Conservation (phyloP, 768 basidiomycete genomes). For the Phaffia australis region DNA sequence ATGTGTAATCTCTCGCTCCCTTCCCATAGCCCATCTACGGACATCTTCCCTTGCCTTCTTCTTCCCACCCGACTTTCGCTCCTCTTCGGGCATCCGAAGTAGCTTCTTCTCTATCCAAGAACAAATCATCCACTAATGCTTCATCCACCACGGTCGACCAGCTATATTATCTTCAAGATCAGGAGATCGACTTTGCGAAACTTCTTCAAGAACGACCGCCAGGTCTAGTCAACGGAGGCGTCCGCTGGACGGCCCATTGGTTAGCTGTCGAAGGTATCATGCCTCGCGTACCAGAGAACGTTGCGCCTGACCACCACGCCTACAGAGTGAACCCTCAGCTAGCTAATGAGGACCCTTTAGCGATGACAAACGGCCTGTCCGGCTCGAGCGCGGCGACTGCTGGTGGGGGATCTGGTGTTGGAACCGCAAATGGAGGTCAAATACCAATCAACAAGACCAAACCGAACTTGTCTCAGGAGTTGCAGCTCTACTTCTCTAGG, state of each 20-base stretch:
- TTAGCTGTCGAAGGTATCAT: conserved; percentile 96
- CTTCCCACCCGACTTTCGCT: conserved; percentile 39
- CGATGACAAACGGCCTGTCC: neutral
- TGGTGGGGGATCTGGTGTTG: conserved; percentile 1
- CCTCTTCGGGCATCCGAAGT: conserved; percentile 15
- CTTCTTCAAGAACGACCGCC: conserved; percentile 51
- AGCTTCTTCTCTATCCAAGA: conserved; percentile 2
- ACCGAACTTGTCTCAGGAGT: conserved; percentile 80
- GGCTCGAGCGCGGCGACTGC: neutral
- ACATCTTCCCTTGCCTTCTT: conserved; percentile 54
- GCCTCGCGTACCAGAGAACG: conserved; percentile 85
- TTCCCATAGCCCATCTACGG: conserved; percentile 62
- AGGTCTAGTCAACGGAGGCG: conserved; percentile 28
- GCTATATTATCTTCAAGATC: conserved; percentile 86
- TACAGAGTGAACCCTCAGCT: too few relatives aligned
- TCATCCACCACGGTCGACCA: conserved; percentile 25
- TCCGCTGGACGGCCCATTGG: conserved; percentile 66
- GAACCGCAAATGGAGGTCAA: neutral
- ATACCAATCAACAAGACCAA: conserved; percentile 40
- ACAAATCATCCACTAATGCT: conserved; percentile 22
- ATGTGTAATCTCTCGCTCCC: neutral
- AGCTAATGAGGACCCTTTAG: neutral
- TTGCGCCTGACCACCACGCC: conserved; percentile 8
- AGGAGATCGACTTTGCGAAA: conserved; percentile 92
- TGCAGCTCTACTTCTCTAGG: conserved; percentile 88